Conservation (phyloP, 2,329 filamentous ascomycete genomes). For the Bipolaris victoriae region DNA sequence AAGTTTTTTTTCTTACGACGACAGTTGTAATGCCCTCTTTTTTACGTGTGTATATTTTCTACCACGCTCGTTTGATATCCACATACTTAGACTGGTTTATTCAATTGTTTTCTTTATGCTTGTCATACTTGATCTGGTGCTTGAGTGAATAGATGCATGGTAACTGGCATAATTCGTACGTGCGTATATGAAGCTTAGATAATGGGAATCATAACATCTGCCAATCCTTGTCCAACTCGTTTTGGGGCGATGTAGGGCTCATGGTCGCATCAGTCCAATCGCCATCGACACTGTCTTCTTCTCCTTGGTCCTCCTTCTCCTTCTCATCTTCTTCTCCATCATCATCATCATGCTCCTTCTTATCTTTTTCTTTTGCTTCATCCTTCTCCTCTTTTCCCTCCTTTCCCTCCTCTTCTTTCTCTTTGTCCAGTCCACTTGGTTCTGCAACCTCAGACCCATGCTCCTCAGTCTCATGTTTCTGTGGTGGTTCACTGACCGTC, state of each 20-base stretch:
- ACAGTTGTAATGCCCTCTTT: not conserved
- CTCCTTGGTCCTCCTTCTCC: not conserved
- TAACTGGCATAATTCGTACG: not conserved
- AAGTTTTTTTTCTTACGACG: not conserved
- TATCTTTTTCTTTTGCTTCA: not conserved
- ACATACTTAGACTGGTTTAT: not conserved
- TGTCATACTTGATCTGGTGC: not conserved
- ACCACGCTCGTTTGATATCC: not conserved
- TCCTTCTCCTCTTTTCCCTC: not conserved
- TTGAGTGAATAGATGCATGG: not conserved
- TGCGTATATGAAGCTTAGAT: not conserved
- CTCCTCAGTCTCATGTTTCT: not conserved
- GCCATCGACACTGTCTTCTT: slow-evolving; percentile 3
- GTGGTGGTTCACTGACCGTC: not conserved
- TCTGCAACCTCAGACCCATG: not conserved
- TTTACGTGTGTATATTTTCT: not conserved
- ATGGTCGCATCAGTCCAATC: slow-evolving; percentile 18
- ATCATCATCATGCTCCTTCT: not conserved
- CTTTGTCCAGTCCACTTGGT: not conserved
- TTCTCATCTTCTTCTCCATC: not conserved
- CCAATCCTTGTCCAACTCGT: slow-evolving; percentile 11
- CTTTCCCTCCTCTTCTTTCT: not conserved
- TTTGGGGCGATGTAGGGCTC: slow-evolving; percentile 8
- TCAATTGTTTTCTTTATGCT: too few relatives aligned
- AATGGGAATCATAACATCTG: slow-evolving; percentile 12